Conservation (phyloP, 176 grass and related monocot genomes). For the Aegilops tauschii region DNA sequence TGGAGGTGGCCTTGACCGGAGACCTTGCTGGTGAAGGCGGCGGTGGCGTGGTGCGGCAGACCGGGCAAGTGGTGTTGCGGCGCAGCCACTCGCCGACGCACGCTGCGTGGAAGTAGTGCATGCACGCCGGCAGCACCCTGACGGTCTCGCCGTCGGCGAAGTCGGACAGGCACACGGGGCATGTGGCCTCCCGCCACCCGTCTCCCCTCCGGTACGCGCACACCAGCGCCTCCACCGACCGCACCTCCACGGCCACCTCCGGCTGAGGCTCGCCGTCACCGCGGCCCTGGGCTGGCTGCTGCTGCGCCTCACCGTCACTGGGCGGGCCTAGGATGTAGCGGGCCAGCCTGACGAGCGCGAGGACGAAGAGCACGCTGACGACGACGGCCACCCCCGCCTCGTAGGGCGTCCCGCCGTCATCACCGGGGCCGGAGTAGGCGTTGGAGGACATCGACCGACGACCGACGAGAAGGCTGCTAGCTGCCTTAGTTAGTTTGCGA, state of each 20-base stretch:
- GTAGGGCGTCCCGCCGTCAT: background rate
- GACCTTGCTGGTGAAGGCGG: background rate
- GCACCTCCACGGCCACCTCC: background rate
- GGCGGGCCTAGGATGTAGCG: background rate
- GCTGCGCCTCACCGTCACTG: background rate
- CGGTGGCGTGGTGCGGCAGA: slow-evolving; percentile 15
- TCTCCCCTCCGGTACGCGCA: slow-evolving; percentile 18
- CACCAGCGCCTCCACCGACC: background rate
- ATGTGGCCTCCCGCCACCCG: background rate
- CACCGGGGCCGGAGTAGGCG: background rate
- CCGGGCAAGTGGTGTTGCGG: slow-evolving; percentile 19
- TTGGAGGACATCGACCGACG: background rate
- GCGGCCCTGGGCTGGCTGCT: background rate
- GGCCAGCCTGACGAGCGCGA: background rate
- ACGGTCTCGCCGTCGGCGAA: slow-evolving; percentile 12
- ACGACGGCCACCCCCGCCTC: background rate
- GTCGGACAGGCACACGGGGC: slow-evolving; percentile 30
- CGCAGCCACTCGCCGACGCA: slow-evolving; percentile 40
- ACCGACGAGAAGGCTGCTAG: background rate
- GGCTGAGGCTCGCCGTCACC: background rate
- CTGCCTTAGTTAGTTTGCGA: background rate
- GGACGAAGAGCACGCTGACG: background rate
- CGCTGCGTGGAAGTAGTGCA: slow-evolving; percentile 34
- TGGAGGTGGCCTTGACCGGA: background rate
- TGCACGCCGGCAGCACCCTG: slow-evolving; percentile 21